phyloP scores from a whole-genome alignment of 1,284 basidiomycete genomes.

The Ustilago cynodontis region DNA sequence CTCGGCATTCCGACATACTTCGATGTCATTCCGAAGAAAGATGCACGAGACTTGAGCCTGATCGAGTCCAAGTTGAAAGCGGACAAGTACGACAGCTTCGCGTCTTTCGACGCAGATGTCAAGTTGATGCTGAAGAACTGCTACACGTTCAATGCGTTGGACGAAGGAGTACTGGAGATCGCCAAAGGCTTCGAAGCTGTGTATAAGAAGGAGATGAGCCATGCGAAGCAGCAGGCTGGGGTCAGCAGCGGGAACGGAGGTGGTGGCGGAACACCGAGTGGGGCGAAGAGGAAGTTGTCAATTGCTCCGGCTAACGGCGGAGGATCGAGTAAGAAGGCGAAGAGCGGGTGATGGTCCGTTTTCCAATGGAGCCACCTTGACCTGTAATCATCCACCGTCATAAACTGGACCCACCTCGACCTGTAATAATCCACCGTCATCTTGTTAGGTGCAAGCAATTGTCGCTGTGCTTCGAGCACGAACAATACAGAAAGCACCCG shows the following conservation, averaged over 20 bases:
- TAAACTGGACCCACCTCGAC: too few relatives aligned
- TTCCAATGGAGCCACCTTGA: too few relatives aligned
- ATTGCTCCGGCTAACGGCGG: constrained; percentile 2
- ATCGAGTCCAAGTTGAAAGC: constrained; percentile 85
- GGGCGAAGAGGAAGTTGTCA: constrained; percentile 21
- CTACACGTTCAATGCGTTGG: constrained; percentile 83
- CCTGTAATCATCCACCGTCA: too few relatives aligned
- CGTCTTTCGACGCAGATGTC: constrained; percentile 83
- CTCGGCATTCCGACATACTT: constrained; percentile 85
- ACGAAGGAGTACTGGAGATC: constrained; percentile 78
- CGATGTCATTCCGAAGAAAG: constrained; percentile 82
- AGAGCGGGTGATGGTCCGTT: constrained; percentile 13
- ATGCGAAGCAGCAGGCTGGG: constrained; percentile 43
- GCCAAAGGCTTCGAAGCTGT: constrained; percentile 69
- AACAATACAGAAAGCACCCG: too few relatives aligned
- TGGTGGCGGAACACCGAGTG: constrained; percentile 3
- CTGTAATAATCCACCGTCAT: too few relatives aligned
- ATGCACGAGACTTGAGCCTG: constrained; percentile 86
- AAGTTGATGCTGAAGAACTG: constrained; percentile 88
- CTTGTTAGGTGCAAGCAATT: too few relatives aligned
- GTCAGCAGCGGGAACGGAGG: constrained; percentile 13
- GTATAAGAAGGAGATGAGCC: constrained; percentile 62
- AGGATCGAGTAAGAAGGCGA: constrained; percentile 37
- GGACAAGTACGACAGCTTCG: constrained; percentile 83
- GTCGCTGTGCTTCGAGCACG: too few relatives aligned